These are phyloP conservation scores for Adansonia digitata DNA, from an alignment of 345 rosid species.

Conservation along the genomic window DNA sequence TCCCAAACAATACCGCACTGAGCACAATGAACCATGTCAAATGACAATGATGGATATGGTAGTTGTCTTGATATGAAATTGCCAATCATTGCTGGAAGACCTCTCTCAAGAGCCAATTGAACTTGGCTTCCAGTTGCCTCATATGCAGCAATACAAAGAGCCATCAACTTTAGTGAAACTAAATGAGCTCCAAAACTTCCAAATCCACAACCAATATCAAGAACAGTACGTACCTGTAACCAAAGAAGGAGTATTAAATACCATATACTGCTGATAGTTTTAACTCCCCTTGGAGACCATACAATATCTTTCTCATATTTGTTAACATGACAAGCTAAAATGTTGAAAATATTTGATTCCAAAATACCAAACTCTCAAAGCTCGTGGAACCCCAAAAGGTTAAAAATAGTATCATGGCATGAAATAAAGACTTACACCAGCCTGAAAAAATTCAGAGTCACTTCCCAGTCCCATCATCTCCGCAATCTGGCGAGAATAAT, in stretches of 20 bases:
- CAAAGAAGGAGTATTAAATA: slow-evolving; percentile 3
- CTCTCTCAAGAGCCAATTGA: slow-evolving; percentile 94
- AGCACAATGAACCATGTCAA: slow-evolving; percentile 97
- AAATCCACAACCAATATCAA: slow-evolving; percentile 97
- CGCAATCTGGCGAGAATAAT: slow-evolving; percentile 87
- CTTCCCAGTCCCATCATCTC: slow-evolving; percentile 97
- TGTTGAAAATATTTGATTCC: background rate
- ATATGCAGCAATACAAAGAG: slow-evolving; percentile 81
- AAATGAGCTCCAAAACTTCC: slow-evolving; percentile 98
- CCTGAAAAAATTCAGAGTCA: slow-evolving; percentile 79
- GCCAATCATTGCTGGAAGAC: slow-evolving; percentile 96
- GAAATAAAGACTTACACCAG: slow-evolving; percentile 65
- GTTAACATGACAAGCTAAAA: background rate
- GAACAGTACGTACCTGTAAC: slow-evolving; percentile 61
- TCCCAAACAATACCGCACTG: slow-evolving; percentile 89
- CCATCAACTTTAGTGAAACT: slow-evolving; percentile 71
- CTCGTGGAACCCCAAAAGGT: background rate
- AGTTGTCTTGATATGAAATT: slow-evolving; percentile 75
- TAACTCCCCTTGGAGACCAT: slow-evolving; percentile 5
- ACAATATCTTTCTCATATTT: background rate
- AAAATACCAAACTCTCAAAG: slow-evolving; percentile 10
- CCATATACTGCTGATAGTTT: background rate
- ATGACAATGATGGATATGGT: slow-evolving; percentile 85
- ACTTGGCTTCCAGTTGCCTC: slow-evolving; percentile 98
- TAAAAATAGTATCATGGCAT: slow-evolving; percentile 18